phyloP scores from a whole-genome alignment of 2,329 filamentous ascomycete species.

The Botrytis byssoidea region DNA sequence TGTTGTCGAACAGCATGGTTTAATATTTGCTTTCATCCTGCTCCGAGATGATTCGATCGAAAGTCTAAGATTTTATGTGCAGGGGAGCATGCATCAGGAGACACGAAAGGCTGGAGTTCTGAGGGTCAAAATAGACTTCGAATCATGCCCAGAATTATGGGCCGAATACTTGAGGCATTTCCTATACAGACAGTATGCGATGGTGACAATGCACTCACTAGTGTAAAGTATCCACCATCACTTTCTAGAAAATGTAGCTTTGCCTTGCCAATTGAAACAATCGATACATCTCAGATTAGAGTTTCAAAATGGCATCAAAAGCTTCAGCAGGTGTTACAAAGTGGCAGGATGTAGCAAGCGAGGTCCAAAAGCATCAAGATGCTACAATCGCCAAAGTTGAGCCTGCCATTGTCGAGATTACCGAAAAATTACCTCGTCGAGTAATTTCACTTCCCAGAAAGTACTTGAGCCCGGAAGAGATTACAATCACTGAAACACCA shows the following conservation, averaged over 20 bases:
- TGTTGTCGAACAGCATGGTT: neutral
- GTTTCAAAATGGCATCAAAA: neutral
- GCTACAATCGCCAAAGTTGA: neutral
- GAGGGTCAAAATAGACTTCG: neutral
- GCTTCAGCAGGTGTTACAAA: neutral
- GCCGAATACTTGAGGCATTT: neutral
- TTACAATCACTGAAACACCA: conserved; percentile 34
- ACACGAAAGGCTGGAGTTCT: neutral
- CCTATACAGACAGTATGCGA: neutral
- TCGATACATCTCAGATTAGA: neutral
- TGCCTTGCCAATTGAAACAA: neutral
- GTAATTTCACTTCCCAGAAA: neutral
- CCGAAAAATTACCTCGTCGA: neutral
- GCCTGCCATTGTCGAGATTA: neutral
- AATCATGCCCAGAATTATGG: neutral
- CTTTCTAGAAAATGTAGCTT: neutral
- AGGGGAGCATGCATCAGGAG: too few species aligned
- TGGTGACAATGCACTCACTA: neutral
- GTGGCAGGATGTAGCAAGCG: neutral
- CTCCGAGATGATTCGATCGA: neutral
- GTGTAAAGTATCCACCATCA: neutral
- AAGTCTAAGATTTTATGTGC: too few species aligned
- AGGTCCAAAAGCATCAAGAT: neutral
- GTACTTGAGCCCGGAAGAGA: neutral
- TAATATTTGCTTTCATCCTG: neutral